A percentile compares a stretch with the other conserved stretches of the same genome.
Conservation (phyloP, 2,329 filamentous ascomycete species). For the Colletotrichum sp. region DNA sequence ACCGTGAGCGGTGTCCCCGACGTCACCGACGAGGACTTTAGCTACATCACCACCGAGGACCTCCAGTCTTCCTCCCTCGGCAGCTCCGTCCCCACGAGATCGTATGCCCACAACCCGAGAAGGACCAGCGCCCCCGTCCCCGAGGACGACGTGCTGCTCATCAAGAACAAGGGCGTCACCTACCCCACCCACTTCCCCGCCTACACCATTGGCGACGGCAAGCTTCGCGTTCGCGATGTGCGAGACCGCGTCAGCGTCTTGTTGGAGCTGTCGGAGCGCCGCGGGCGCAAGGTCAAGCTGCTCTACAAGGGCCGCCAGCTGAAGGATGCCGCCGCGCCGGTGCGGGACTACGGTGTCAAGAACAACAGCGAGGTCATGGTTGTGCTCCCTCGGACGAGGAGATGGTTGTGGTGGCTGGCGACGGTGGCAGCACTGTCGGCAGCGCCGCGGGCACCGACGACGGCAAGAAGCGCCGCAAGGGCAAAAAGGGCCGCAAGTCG, state of each 20-base stretch:
- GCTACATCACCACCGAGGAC: constrained; percentile 83
- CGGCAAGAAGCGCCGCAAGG: constrained; percentile 39
- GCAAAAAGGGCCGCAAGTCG: constrained; percentile 37
- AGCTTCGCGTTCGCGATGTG: constrained; percentile 70
- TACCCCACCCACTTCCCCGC: constrained; percentile 77
- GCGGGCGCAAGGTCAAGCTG: constrained; percentile 64
- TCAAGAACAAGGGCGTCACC: constrained; percentile 70
- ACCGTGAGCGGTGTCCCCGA: constrained; percentile 55
- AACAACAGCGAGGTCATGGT: constrained; percentile 65
- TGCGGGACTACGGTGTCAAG: constrained; percentile 66
- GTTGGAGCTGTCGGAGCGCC: constrained; percentile 63
- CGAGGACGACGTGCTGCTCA: constrained; percentile 74
- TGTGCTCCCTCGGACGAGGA: constrained; percentile 45
- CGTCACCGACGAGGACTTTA: constrained; percentile 79
- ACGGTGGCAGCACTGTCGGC: constrained; percentile 31
- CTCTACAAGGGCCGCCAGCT: constrained; percentile 76
- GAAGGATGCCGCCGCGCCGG: constrained; percentile 65
- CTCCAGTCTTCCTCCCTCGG: constrained; percentile 52
- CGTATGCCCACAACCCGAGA: constrained; percentile 43
- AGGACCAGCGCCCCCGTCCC: constrained; percentile 37
- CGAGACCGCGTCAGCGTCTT: constrained; percentile 71
- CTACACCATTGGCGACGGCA: constrained; percentile 76
- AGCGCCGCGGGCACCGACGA: constrained; percentile 27
- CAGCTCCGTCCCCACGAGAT: constrained; percentile 37
- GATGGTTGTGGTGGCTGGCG: constrained; percentile 53